Evolutionary conservation across 1,139 yeast genomes (phyloP), one percentile per base, ranked within the genome.

Genomic region (Saccharomyces hybrid): DNA sequence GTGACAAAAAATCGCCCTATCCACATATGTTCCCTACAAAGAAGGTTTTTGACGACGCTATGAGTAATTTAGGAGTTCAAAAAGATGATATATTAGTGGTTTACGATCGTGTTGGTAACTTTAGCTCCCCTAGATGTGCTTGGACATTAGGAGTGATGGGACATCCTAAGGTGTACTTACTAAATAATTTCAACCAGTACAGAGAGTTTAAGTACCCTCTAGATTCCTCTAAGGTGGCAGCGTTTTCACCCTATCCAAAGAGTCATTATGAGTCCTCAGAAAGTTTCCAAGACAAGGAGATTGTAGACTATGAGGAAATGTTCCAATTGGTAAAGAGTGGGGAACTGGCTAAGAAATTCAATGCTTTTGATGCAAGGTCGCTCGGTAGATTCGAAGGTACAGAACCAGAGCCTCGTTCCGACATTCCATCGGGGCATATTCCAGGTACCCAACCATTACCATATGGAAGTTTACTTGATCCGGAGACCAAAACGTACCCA

Each of bases 1-100:
- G 82, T 56, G 84, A 84, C 57, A 70, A 71, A 1, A 59, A 69
- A 0, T 82, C 89, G 6, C 73, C 77, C 16, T 91, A 79, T 64
- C 97, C 98, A 1, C 98, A 93, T 67, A 93, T 90, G 96, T 76
- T 91, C 31, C 97, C 98, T 1, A 71, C 77, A 4, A 69, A 73
- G 47, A 71, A 70, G 2, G 76, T 75, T 4, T 91, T 89, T 70
- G 79, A 79, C 53, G 52, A 64, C 4, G 76, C 79, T 1, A 76
- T 88, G 68, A 69, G 79, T 31, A 65, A 76, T 20, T 67, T 69
- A 68, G 84, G 67, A 13, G 64, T 68, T 25, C 63, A 63, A 29
- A 71, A 70, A 51, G 70, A 73, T 46, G 95, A 90, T 59, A 72
- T 75, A 16, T 67, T 93, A 52, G 85, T 93, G n/a, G 82, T 93